Evolutionary conservation across 169 alveolate species (phyloP).

Genomic region (Plasmodium gonderi): DNA sequence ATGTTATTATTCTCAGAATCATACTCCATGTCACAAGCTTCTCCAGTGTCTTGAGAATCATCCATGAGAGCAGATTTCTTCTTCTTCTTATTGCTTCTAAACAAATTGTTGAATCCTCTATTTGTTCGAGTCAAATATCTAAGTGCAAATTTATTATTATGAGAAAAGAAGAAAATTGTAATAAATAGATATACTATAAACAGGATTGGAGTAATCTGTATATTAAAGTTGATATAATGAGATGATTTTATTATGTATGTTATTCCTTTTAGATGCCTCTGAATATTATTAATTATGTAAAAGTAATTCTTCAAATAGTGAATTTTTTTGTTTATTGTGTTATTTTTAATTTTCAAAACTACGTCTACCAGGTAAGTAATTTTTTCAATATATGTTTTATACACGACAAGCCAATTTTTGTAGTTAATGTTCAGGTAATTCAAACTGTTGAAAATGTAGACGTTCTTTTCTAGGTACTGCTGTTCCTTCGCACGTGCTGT

Average conservation of each 20-base stretch:
- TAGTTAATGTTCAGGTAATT: conserved; percentile 68
- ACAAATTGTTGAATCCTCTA: conserved; percentile 42
- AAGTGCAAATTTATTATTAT: conserved; percentile 54
- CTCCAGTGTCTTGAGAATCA: too few species aligned
- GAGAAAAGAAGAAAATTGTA: conserved; percentile 67
- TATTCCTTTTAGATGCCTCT: conserved; percentile 21
- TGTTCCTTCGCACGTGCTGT: not conserved
- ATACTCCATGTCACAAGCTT: not conserved
- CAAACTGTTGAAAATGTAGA: conserved; percentile 56
- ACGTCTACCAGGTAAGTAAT: conserved; percentile 54
- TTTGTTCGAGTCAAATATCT: conserved; percentile 28
- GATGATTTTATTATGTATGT: conserved; percentile 54
- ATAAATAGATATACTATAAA: conserved; percentile 61
- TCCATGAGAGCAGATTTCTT: not conserved
- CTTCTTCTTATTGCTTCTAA: not conserved
- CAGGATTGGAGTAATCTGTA: conserved; percentile 64
- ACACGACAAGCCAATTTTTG: conserved; percentile 70
- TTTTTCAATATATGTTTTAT: conserved; percentile 55
- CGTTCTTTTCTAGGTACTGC: conserved; percentile 15
- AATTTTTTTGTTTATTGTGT: conserved; percentile 20
- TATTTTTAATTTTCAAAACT: conserved; percentile 48
- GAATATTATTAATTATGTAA: conserved; percentile 63
- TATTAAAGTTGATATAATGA: conserved; percentile 53
- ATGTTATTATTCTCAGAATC: not conserved
- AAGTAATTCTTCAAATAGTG: conserved; percentile 40